Evolutionary conservation across 2,329 filamentous ascomycete species (phyloP), one percentile per base, ranked within the genome.

Genomic region (Ceratocystis lukuohia): DNA sequence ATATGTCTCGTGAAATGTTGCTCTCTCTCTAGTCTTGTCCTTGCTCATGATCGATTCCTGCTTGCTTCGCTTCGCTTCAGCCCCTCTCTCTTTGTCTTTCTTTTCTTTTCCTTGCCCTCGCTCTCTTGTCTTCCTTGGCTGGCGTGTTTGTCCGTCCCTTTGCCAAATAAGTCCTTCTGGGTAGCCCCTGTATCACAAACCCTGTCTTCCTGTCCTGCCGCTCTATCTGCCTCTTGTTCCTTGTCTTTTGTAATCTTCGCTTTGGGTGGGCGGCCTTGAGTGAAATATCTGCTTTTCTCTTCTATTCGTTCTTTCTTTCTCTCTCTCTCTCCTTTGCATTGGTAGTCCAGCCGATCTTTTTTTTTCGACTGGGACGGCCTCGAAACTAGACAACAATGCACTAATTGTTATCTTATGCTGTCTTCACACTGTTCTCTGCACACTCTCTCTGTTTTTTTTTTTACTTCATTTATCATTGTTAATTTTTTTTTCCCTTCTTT

Each of bases 311-410:
- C 53, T 65, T 17, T 53, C 65, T 61, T n/a, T 33, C 30, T 53
- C 30, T 53, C 25, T 33, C 30, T 33, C 30, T 65, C 56, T 57
- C 28, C 8, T 33, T 20, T 33, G 37, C 45, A 25, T 66, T 25
- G 64, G 17, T 48, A 45, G 28, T 46, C 61, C 61, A 37, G 50
- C 44, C 45, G 59, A 59, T 37, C 37, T 63, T 33, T 62, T 50
- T 37, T 50, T 37, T 20, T 53, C 61, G 41, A 46, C 61, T 41
- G 22, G 41, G 61, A 46, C 22, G 37, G 44, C 61, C 44, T 33
- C 44, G 41, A 46, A 45, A 45, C 45, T 17, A 41, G 33, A 30
- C 61, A 50, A 48, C 61, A 46, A 25, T 48, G 45, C 45, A 8
- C 45, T 50, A 46, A 50, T 50, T 50, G 25, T 44, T 62, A 22